Evolutionary conservation across 2,329 filamentous ascomycete genomes (phyloP), one percentile per base, ranked within the genome.

Genomic region (Ophiostoma triangulosporum): DNA sequence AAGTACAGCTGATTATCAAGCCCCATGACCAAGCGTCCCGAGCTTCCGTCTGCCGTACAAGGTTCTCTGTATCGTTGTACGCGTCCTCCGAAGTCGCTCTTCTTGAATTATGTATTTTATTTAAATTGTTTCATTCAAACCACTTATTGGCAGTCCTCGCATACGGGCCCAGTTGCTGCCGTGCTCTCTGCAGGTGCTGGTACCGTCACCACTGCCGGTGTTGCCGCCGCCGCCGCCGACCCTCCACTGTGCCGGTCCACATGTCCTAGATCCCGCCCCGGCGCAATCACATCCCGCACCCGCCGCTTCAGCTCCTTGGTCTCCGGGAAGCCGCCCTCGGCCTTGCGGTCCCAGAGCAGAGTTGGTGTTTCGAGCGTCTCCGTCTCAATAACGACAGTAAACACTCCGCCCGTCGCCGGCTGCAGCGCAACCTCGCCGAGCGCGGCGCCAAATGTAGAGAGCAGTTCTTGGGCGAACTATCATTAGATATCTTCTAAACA

Each of bases 391-490:
- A 38, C 76, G 12, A 97, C 83, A 22, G 79, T 75, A 64, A 97
- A 98, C 2, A 86, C 73, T 0, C 93, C 91, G 17, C 91, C 89
- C 0, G 88, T 94, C 14, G 81, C 75, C 0, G 93, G 93, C 59
- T 94, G 80, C 7, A 98, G 77, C 15, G 91, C 82, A 9, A 97
- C 84, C 67, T 97, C 91, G 57, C 89, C 90, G 2, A 97, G 77
- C 45, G 80, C 75, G 1, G 82, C 87, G 53, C 80, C 80, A 70
- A 98, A 98, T 0, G 91, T 98, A 1, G 88, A 95, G 35, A 98
- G 81, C 45, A 98, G 81, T 68, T 97, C 93, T 74, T 97, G 93
- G 49, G 84, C 91, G 67, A 86, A 96, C 87, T 95, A 3, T 8
- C 6, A 8, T 27, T 11, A 29, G 17, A 14, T 4, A 36, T n/a